These are phyloP conservation scores for Heterobasidion irregulare DNA, from an alignment of 1,284 basidiomycete species.

Conservation along the genomic window DNA sequence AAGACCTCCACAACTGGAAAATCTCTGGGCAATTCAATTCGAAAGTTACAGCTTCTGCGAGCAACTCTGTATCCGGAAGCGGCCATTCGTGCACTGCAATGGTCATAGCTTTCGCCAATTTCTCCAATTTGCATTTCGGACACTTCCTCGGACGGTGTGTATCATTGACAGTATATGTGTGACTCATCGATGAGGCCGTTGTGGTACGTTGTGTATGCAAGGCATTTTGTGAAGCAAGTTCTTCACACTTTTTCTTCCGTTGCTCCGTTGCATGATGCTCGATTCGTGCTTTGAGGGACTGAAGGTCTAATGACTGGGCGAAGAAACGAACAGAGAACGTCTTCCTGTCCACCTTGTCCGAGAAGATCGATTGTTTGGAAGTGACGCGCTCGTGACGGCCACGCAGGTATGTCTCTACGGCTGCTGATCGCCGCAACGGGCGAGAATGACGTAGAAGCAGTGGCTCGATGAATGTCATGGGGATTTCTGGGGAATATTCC, in stretches of 20 bases:
- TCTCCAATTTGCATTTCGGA: constrained; percentile 23
- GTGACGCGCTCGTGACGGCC: constrained; percentile 15
- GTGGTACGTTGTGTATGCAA: not conserved
- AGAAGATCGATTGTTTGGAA: constrained; percentile 15
- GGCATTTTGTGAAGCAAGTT: not conserved
- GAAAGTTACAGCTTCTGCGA: constrained; percentile 29
- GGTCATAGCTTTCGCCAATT: constrained; percentile 13
- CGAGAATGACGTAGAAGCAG: constrained; percentile 27
- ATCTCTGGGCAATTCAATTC: constrained; percentile 33
- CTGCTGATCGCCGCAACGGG: constrained; percentile 18
- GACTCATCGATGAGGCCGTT: not conserved
- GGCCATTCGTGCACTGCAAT: constrained; percentile 44
- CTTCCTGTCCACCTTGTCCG: constrained; percentile 3
- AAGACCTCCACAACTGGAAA: constrained; percentile 33
- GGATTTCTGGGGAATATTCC: constrained; percentile 38
- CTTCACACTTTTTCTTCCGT: constrained; percentile 2
- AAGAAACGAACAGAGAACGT: constrained; percentile 8
- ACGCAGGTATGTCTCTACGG: constrained; percentile 21
- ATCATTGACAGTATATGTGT: not conserved
- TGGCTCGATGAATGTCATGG: constrained; percentile 22
- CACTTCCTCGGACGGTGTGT: constrained; percentile 13
- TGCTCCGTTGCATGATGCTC: constrained; percentile 6
- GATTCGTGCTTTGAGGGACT: constrained; percentile 15
- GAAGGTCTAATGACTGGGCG: constrained; percentile 1
- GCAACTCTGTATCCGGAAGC: constrained; percentile 21